A percentile compares a stretch with the other conserved stretches of the same genome.
phyloP scores from a whole-genome alignment of 441 rosid species.

The Euphorbia celastroides region DNA sequence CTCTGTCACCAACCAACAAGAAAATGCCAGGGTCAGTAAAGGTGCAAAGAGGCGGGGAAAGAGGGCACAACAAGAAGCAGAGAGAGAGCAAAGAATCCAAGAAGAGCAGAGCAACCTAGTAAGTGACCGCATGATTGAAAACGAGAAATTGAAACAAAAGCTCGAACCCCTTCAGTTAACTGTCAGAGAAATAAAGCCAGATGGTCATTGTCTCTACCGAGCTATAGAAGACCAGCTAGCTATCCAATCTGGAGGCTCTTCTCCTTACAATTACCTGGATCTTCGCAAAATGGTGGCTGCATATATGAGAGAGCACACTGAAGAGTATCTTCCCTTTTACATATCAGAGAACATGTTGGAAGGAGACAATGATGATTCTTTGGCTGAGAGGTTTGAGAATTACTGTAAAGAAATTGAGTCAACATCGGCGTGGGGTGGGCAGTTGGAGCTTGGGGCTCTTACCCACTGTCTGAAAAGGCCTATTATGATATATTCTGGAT shows the following conservation, averaged over 20 bases:
- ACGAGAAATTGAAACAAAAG: conserved; percentile 58
- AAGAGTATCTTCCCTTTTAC: conserved; percentile 65
- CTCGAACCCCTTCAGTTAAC: conserved; percentile 68
- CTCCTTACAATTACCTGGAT: conserved; percentile 57
- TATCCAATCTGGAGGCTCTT: conserved; percentile 48
- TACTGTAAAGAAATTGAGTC: conserved; percentile 82
- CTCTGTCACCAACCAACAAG: conserved; percentile 50
- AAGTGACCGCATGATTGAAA: conserved; percentile 63
- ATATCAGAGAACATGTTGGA: conserved; percentile 41
- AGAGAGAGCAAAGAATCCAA: conserved; percentile 77
- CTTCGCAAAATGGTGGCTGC: conserved; percentile 80
- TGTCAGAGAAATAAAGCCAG: conserved; percentile 71
- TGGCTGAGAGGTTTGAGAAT: conserved; percentile 60
- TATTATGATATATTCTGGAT: conserved; percentile 71
- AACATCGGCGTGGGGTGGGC: conserved; percentile 90
- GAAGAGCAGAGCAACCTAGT: conserved; percentile 71
- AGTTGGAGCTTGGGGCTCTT: conserved; percentile 76
- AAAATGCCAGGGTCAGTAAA: conserved; percentile 64
- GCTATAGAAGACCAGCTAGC: conserved; percentile 86
- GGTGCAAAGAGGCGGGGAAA: conserved; percentile 72
- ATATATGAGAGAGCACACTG: conserved; percentile 60
- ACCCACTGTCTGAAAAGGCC: conserved; percentile 67
- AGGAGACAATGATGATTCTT: conserved; percentile 32
- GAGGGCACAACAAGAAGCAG: conserved; percentile 88
- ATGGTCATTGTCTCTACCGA: conserved; percentile 87